phyloP scores from a whole-genome alignment of 73 alveolate genomes.

The Paramecium sexaurelia region DNA sequence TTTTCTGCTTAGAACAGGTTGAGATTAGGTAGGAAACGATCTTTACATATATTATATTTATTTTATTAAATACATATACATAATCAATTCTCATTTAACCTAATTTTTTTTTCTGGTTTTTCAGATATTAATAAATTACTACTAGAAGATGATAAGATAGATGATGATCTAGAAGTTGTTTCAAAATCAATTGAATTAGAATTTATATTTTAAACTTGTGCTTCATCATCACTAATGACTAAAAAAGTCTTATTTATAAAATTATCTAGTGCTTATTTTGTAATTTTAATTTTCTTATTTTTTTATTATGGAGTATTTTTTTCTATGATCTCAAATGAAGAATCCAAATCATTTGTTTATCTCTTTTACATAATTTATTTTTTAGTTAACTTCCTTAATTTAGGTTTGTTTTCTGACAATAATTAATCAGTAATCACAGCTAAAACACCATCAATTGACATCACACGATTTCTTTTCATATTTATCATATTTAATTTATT shows the following conservation, averaged over 20 bases:
- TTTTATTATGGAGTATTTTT: neutral
- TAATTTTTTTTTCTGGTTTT: neutral
- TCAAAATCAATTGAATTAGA: neutral
- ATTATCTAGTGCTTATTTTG: neutral
- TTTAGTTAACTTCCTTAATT: neutral
- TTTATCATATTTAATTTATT: neutral
- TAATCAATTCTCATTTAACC: neutral
- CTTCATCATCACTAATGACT: neutral
- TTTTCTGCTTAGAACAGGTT: neutral
- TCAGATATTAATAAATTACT: neutral
- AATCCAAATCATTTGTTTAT: neutral
- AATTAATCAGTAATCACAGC: neutral
- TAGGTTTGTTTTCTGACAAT: neutral
- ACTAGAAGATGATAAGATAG: neutral
- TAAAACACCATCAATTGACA: slow-evolving; percentile 45
- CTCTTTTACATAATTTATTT: neutral
- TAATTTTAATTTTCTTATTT: neutral
- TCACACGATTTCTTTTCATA: slow-evolving; percentile 31
- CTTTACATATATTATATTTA: neutral
- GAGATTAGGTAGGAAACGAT: neutral
- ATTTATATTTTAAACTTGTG: neutral
- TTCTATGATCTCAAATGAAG: neutral
- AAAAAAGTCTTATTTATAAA: neutral
- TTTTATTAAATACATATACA: neutral
- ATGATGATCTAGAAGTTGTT: neutral